Conservation (phyloP, 768 basidiomycete genomes). For the Russula griseocarnosa region DNA sequence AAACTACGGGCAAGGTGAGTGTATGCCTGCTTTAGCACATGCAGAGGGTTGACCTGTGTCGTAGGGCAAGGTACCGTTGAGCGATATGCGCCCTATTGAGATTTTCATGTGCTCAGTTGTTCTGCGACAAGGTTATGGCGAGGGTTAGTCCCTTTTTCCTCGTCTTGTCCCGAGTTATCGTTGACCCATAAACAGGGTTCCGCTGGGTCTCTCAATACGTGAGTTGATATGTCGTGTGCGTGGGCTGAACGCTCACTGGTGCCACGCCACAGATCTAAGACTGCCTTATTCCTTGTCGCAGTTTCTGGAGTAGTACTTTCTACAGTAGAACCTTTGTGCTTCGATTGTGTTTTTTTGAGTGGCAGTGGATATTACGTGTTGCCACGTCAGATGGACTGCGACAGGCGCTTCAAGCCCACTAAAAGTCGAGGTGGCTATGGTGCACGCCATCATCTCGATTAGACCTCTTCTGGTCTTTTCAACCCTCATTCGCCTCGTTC, state of each 20-base stretch:
- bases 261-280: conserved; percentile 20
- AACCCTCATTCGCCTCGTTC: conserved; percentile 54
- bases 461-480: conserved; percentile 51
- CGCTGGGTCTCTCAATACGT: conserved; percentile 98
- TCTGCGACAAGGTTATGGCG: conserved; percentile 96
- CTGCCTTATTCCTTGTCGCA: neutral
- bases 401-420: neutral
- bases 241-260: conserved; percentile 14
- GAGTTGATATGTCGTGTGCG: conserved; percentile 15
- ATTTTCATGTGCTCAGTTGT: conserved; percentile 99
- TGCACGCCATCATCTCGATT: conserved; percentile 40
- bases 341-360: conserved; percentile 3
- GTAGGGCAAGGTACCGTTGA: conserved; percentile 95
- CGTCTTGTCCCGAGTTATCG: conserved; percentile 8
- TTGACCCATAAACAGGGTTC: conserved; percentile 54
- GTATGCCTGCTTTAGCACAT: neutral
- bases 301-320: conserved; percentile 8
- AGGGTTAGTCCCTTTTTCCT: conserved; percentile 49
- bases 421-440: neutral
- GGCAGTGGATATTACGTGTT: conserved; percentile 22
- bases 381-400: conserved; percentile 20
- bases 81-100: conserved; percentile 96
- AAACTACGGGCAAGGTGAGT: conserved; percentile 97
- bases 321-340: conserved; percentile 17
- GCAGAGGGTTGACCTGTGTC: conserved; percentile 9